Conservation (phyloP, 73 alveolate species). For the Blepharisma japonicum region DNA sequence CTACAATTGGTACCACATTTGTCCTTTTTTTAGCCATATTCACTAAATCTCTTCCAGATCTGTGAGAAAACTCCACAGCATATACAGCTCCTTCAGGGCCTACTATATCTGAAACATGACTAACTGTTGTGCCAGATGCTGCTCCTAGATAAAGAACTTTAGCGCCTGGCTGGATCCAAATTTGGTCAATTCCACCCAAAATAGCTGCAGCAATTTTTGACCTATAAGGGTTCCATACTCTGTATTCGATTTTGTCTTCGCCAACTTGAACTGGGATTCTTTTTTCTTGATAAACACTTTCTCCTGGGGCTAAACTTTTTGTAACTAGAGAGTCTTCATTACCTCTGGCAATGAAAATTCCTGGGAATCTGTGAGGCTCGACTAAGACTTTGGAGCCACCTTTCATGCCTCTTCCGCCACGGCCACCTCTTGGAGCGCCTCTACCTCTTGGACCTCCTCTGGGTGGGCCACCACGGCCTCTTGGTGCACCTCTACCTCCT, state of each 20-base stretch:
- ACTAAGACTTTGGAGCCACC: constrained; percentile 77
- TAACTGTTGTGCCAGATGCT: constrained; percentile 99
- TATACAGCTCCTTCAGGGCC: constrained; percentile 97
- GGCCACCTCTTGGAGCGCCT: constrained; percentile 71
- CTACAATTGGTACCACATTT: constrained; percentile 98
- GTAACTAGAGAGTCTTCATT: constrained; percentile 94
- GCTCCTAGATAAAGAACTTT: constrained; percentile 95
- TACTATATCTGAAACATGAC: constrained; percentile 98
- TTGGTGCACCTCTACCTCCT: constrained; percentile 71
- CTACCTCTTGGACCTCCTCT: constrained; percentile 59
- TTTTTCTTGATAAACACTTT: constrained; percentile 88
- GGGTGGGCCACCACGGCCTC: constrained; percentile 59
- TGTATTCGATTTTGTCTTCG: constrained; percentile 91
- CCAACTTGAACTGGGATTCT: constrained; percentile 30
- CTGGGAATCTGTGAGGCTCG: constrained; percentile 95
- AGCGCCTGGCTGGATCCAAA: constrained; percentile 97
- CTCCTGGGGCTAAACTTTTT: constrained; percentile 93
- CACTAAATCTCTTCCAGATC: constrained; percentile 98
- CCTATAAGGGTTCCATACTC: constrained; percentile 99
- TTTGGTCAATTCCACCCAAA: constrained; percentile 86
- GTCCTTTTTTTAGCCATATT: constrained; percentile 91
- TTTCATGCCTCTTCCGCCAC: constrained; percentile 60
- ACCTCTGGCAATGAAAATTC: constrained; percentile 80
- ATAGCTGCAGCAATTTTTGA: constrained; percentile 99
- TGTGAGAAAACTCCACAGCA: constrained; percentile 98